Evolutionary conservation across 495 filamentous ascomycete species (phyloP), one percentile per base, ranked within the genome.

Genomic region (Hypoxylon subgilvum): DNA sequence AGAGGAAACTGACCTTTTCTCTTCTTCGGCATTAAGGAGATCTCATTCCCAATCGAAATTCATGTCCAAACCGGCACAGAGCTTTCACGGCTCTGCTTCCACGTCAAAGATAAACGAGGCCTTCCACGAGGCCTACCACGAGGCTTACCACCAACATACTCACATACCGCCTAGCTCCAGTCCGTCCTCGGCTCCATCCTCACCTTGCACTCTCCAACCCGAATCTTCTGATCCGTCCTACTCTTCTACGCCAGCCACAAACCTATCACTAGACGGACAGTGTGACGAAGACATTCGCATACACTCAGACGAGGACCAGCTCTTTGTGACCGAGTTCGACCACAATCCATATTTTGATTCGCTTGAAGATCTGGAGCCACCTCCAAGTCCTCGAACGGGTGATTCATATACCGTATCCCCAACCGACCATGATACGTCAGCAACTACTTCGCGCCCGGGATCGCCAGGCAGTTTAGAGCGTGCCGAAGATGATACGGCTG

Each of bases 401-500:
- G 71, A 78, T 55, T 76, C 76, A 22, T 76, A 81, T 63, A 70
- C 64, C 22, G 70, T 74, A 13, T 79, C 77, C 6, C 74, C 78
- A 28, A 72, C 71, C 42, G 77, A 77, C 8, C 69, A 72, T 14
- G 73, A 74, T 48, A 74, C 66, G 14, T 77, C 76, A 19, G 70
- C 72, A 25, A 70, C 63, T 27, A 75, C 75, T 7, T 79, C 82
- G 7, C 69, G 77, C 31, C 78, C 80, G 9, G 77, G 70, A 2
- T 77, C 75, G 1, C 77, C 79, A 1, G 72, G 72, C 8, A 25
- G 67, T 10, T 45, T 65, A 13, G 78, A 82, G 35, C 76, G 79
- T 44, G 87, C 89, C 12, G 88, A 89, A 38, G 94, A 98, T 67
- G 94, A 97, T 71, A 88, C 84, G 12, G 86, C 88, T 18, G 78